Evolutionary conservation across 2,329 filamentous ascomycete genomes (phyloP), one percentile per base, ranked within the genome.

Genomic region (Passalora sequoiae): DNA sequence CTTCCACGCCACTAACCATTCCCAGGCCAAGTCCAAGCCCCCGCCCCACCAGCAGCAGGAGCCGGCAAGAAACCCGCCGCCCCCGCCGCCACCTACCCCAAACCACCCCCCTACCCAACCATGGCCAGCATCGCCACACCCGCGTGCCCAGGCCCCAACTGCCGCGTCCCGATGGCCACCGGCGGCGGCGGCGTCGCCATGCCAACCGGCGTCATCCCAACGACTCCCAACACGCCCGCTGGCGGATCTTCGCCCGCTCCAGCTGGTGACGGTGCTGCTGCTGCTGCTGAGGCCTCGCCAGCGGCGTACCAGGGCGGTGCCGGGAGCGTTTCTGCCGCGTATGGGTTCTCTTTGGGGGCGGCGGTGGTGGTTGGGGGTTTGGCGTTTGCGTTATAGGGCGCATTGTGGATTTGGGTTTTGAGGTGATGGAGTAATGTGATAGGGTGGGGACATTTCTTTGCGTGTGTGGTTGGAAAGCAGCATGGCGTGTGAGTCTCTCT

Each of bases 61-160:
- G 20, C 30, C 9, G 9, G 9, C 30, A 15, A 33, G 16, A 15
- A 16, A 33, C 17, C 8, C 30, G n/a, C 30, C 6, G 21, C 46
- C 44, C n/a, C 13, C 20, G 43, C 35, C 20, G 37, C 20, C 21
- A 38, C 37, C 40, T 40, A 36, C 30, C 30, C 22, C 3, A 36
- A 46, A 35, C 50, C 53, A 39, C n/a, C n/a, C n/a, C n/a, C n/a
- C n/a, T 51, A 55, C 46, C 45, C 49, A 47, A 50, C 51, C 13
- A 16, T 40, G 27, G 19, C 47, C 39, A 41, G 46, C 40, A 37
- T 47, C 24, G 30, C 33, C n/a, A n/a, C n/a, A n/a, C n/a, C n/a
- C 4, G 27, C 54, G 22, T 60, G 57, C 44, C 50, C 58, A 13
- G 58, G 58, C 13, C 50, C 57, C 28, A 44, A 53, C 20, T 60